phyloP scores from a whole-genome alignment of 768 basidiomycete genomes.

The Thelephora aurantiotincta region DNA sequence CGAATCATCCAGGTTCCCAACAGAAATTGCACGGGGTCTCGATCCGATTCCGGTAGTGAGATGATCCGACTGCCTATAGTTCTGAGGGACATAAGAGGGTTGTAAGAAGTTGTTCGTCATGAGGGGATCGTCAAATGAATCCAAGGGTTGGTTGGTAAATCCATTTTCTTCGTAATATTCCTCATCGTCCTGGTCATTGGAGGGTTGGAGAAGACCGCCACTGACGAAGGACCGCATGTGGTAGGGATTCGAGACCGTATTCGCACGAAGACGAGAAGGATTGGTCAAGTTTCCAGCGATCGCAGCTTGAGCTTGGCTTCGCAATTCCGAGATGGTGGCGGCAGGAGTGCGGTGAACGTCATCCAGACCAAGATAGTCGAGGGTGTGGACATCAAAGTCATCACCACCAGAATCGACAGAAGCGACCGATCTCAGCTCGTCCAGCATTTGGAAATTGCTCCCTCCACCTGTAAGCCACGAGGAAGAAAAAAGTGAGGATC shows the following conservation, averaged over 20 bases:
- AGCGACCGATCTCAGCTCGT: conserved; percentile 69
- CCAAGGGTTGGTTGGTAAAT: conserved; percentile 43
- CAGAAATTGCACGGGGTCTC: conserved; percentile 75
- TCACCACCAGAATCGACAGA: conserved; percentile 73
- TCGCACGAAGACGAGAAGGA: conserved; percentile 73
- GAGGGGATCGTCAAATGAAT: conserved; percentile 41
- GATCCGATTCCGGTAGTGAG: conserved; percentile 29
- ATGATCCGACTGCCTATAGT: conserved; percentile 64
- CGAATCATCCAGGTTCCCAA: conserved; percentile 78
- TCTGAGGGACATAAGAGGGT: conserved; percentile 51
- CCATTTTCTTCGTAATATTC: conserved; percentile 56
- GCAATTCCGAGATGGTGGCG: conserved; percentile 79
- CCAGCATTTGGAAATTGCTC: conserved; percentile 50
- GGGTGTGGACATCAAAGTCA: conserved; percentile 84
- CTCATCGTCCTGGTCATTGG: conserved; percentile 56
- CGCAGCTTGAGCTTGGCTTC: conserved; percentile 81
- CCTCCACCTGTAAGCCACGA: conserved; percentile 64
- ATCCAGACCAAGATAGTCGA: conserved; percentile 93
- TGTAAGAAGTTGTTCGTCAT: conserved; percentile 39
- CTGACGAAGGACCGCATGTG: conserved; percentile 45
- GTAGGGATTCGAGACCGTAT: conserved; percentile 90
- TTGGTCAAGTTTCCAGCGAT: conserved; percentile 69
- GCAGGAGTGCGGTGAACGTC: conserved; percentile 66
- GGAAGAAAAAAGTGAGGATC: conserved; percentile 78
- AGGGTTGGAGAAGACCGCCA: conserved; percentile 49